These are phyloP conservation scores for Jatropha podagrica DNA, from an alignment of 441 rosid genomes.

Conservation along the genomic window DNA sequence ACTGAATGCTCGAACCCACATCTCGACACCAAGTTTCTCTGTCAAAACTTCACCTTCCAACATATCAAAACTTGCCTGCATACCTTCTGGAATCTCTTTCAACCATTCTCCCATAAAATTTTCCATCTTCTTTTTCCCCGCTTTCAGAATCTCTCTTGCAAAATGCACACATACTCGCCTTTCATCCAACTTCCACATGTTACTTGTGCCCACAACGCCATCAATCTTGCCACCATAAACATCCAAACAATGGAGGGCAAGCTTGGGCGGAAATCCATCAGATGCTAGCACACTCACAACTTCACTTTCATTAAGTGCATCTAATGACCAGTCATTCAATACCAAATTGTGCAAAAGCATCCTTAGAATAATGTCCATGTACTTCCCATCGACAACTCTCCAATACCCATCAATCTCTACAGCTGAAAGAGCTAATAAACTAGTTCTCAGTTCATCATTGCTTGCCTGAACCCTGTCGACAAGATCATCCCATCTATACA, in stretches of 20 bases:
- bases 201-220: slow-evolving; percentile 25
- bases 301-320: slow-evolving; percentile 57
- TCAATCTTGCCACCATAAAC: slow-evolving; percentile 55
- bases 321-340: slow-evolving; percentile 66
- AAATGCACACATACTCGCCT: slow-evolving; percentile 69
- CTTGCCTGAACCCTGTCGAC: slow-evolving; percentile 76
- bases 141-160: slow-evolving; percentile 58
- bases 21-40: slow-evolving; percentile 73
- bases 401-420: slow-evolving; percentile 82
- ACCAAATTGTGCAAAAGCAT: slow-evolving; percentile 68
- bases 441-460: slow-evolving; percentile 60
- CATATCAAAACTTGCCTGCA: slow-evolving; percentile 64
- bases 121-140: slow-evolving; percentile 63
- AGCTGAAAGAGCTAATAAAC: slow-evolving; percentile 62
- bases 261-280: slow-evolving; percentile 61
- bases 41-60: slow-evolving; percentile 88
- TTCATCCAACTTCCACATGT: slow-evolving; percentile 64
- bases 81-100: slow-evolving; percentile 62
- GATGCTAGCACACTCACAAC: slow-evolving; percentile 53
- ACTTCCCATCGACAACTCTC: slow-evolving; percentile 74
- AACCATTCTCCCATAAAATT: slow-evolving; percentile 70
- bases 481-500: slow-evolving; percentile 71
- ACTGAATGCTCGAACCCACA: slow-evolving; percentile 65
- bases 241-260: slow-evolving; percentile 60
- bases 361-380: slow-evolving; percentile 59